Evolutionary conservation across 106 monocot species (phyloP).

Genomic region (Agapanthus africanus): DNA sequence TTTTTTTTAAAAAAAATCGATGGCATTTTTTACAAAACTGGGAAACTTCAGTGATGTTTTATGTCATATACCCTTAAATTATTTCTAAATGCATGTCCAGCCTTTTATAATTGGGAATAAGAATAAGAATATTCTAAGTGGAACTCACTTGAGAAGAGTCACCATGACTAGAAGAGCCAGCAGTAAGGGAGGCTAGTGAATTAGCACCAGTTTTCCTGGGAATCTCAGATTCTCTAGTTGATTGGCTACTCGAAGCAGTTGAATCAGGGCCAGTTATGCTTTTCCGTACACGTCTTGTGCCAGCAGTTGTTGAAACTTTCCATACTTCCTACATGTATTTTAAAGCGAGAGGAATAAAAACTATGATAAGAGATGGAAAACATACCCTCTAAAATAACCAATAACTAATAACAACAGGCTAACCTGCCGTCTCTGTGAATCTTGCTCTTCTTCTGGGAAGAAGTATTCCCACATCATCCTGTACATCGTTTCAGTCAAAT

Average conservation of each 20-base stretch:
- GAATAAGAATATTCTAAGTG: background rate
- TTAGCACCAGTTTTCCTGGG: conserved; percentile 23
- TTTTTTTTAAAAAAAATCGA: too few species aligned
- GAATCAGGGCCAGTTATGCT: conserved; percentile 36
- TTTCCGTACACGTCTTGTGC: conserved; percentile 71
- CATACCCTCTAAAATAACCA: background rate
- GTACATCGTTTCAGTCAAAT: conserved; percentile 98
- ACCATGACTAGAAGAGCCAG: conserved; percentile 30
- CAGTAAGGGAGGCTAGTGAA: conserved; percentile 15
- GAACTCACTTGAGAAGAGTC: conserved; percentile 70
- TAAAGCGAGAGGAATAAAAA: background rate
- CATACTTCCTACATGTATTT: conserved; percentile 68
- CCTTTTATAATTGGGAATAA: background rate
- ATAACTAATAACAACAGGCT: conserved; percentile 6
- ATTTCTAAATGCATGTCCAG: background rate
- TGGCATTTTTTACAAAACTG: too few species aligned
- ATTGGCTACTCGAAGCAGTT: conserved; percentile 28
- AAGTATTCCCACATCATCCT: conserved; percentile 99
- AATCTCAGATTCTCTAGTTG: conserved; percentile 39
- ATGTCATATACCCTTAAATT: too few species aligned
- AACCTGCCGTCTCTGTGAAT: conserved; percentile 94
- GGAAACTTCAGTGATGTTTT: too few species aligned
- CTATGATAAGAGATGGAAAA: conserved; percentile 1
- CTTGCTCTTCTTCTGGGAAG: conserved; percentile 97
- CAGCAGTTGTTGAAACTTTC: conserved; percentile 95